Base-by-base conservation (phyloP, 176 grass and related monocot genomes). In the Eragrostis curvula region DNA sequence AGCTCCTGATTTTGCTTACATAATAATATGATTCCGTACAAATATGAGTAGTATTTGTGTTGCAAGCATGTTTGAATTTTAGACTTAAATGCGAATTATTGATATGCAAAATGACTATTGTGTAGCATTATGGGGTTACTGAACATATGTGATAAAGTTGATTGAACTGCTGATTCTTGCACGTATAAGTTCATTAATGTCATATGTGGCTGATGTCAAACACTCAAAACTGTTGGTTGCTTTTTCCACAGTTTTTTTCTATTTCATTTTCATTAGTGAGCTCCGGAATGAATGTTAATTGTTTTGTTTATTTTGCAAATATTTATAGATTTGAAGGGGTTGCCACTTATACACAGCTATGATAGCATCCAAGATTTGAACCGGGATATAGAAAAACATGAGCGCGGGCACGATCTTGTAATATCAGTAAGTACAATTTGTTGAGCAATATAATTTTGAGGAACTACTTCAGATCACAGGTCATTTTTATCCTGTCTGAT, bases 361-460 rank as follows among this genome's bases (percentile, higher is more conserved):
- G 96, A 83, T 71, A 98, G 92, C 84, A 98, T 98, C 69, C 93
- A 98, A 93, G 93, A 89, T 74, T 87, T 98, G 79, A 95, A 98
- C 71, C 87, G 90, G 49, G 93, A 79, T 17, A 66, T 98, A 11
- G 82, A 91, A 80, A 98, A 98, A 85, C 70, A 90, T 65, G 88
- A 93, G 43, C 85, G 93, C 66, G 43, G 87, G 28, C 96, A 98
- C 0, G 93, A 98, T 81, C 88, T 98, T 44, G 90, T 98, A 67
- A 86, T 98, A 79, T 98, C 96, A 52, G 96, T 98, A 89, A 90
- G 93, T 90, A 79, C n/a, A 87, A 60, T 53, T 58, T 51, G 61
- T 45, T 36, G 47, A 27, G 15, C 14, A 29, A 36, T 41, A 3
- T 56, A 84, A 12, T 67, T 48, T 77, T 71, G 12, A 63, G 42